These are phyloP conservation scores for Lepidium campestre DNA, from an alignment of 441 rosid species.

Conservation along the genomic window DNA sequence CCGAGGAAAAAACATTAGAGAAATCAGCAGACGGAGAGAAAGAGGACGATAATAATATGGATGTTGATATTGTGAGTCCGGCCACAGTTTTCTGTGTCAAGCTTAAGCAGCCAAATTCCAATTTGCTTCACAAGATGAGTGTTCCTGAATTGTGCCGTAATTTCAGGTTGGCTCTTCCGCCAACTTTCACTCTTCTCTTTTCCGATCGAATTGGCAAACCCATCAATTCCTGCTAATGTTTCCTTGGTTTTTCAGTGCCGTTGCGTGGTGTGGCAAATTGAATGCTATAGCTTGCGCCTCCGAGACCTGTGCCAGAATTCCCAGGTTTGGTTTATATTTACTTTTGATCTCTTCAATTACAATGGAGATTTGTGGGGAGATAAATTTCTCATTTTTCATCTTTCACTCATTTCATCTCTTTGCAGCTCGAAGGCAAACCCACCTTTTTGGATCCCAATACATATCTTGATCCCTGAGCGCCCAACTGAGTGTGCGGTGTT, in stretches of 20 bases:
- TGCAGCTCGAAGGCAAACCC: slow-evolving; percentile 84
- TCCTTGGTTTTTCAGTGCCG: slow-evolving; percentile 52
- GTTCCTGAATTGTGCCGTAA: slow-evolving; percentile 88
- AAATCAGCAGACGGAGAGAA: slow-evolving; percentile 24
- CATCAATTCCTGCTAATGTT: not conserved
- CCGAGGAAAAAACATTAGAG: slow-evolving; percentile 27
- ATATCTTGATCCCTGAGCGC: slow-evolving; percentile 92
- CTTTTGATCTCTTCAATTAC: too few species aligned
- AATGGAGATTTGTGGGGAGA: not conserved
- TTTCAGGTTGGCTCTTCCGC: slow-evolving; percentile 47
- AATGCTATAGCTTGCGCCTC: slow-evolving; percentile 98
- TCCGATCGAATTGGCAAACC: not conserved
- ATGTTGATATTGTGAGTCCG: slow-evolving; percentile 70
- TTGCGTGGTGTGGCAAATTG: slow-evolving; percentile 99
- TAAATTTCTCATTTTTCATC: not conserved
- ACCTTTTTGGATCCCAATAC: slow-evolving; percentile 99
- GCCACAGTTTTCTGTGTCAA: slow-evolving; percentile 84
- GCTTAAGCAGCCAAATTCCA: slow-evolving; percentile 81
- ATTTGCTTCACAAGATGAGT: slow-evolving; percentile 76
- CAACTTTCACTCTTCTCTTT: not conserved
- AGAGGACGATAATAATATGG: slow-evolving; percentile 55
- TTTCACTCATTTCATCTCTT: not conserved
- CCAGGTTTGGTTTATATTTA: slow-evolving; percentile 43
- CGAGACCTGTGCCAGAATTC: slow-evolving; percentile 97
- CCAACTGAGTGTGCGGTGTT: slow-evolving; percentile 94